Evolutionary conservation across 208 protist genomes (phyloP), one percentile per base, ranked within the genome.

Genomic region (Trypanosoma boissoni): DNA sequence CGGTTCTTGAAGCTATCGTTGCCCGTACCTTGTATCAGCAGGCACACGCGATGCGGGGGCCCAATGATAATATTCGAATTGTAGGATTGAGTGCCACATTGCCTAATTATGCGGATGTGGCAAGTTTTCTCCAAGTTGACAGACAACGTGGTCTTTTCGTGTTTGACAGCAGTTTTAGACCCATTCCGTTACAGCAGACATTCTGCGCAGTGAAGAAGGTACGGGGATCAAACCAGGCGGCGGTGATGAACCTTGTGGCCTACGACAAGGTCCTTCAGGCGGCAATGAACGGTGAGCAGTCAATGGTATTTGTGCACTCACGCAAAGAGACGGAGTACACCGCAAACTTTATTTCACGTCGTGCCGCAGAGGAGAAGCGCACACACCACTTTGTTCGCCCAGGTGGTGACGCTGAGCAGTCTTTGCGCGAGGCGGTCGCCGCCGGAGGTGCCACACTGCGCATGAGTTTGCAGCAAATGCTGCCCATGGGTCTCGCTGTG

Each of bases 81-180:
- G 97, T 99, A n/a, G 99, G 98, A 8, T 84, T 99, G 10, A 98
- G 88, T 53, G 99, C 99, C 3, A 99, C 99, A 16, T 76, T 99
- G 46, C 99, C 99, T 7, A 99, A 99, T 79, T 98, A 98, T 80
- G 59, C 89, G 49, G 99, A 99, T 81, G 98, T 99, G 18, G 98
- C 98, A 1, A 69, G 83, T 10, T 99, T 99, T 68, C 63, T 99
- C 20, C 90, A 98, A 34, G 99, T 99, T 2, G 83, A 92, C 23
- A 76, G 94, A 14, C 86, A 97, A 84, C 66, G 84, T 20, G 92
- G 91, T 3, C 69, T 99, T 14, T 98, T 98, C 63, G 82, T 94
- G 32, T 99, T 99, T 64, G 96, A 98, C 64, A 82, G 68, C 56
- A 84, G 55, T 26, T 99, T 92, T 76, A 84, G 99, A 29, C 98